Base-by-base conservation (phyloP, 495 filamentous ascomycete genomes). In the Trichoderma asperelloides region DNA sequence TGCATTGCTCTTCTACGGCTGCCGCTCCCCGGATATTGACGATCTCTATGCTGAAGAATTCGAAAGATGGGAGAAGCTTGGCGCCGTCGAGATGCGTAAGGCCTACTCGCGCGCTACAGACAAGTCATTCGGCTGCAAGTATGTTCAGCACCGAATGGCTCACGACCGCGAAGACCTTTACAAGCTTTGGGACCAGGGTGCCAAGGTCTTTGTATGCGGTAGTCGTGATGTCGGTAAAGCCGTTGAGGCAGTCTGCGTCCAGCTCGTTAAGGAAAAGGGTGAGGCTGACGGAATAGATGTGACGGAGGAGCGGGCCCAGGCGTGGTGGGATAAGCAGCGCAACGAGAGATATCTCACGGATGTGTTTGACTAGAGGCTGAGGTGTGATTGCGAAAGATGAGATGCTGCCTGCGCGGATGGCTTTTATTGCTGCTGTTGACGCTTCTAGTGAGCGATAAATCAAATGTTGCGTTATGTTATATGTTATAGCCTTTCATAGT, bases 141-240 rank as follows among this genome's bases (percentile, higher is more conserved):
- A 91, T 74, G 87, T 91, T 12, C 87, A 89, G 70, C 88, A 92
- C 47, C 73, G 83, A 11, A 74, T 92, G 70, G 80, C 78, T 65
- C 72, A 75, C 1, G 83, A 88, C 30, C 71, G 78, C 4, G 78
- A 79, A 8, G 83, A 88, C 25, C 65, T 89, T 41, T 70, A 74
- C 62, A 71, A 75, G 40, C 70, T 89, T 51, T 89, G 88, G 77
- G 76, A 82, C 0, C 47, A 80, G 23, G 88, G 87, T 0, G 88
- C 85, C 0, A 85, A 85, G 69, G 76, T 90, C 8, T 91, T 85
- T 71, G 84, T 92, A 5, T 92, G 89, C 74, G 89, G 90, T 4
- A 84, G 82, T 40, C 78, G 82, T 21, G 79, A 76, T 63, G 80
- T 93, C 0, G 88, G 85, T 4, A 83, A 87, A 69, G 84, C 78